These are phyloP conservation scores for Fagopyrum esculentum DNA, from an alignment of 148 eudicot species.

Conservation along the genomic window DNA sequence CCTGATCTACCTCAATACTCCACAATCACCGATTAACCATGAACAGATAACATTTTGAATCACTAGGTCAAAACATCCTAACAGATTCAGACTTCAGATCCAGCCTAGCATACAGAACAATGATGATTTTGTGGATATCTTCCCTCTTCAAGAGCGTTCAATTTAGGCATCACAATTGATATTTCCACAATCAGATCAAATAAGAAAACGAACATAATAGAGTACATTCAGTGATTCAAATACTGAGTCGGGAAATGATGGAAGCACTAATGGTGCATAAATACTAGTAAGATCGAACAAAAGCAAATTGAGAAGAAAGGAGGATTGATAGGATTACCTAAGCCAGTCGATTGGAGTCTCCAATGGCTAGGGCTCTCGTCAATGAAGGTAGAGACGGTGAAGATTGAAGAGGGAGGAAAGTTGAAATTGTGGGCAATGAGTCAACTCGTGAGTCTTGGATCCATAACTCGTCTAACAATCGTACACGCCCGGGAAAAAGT, in stretches of 20 bases:
- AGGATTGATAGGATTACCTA: neutral
- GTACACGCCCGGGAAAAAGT: too few relatives aligned
- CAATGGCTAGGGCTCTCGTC: neutral
- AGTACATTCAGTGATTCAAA: neutral
- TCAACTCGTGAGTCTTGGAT: constrained; percentile 3
- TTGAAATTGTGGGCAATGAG: constrained; percentile 2
- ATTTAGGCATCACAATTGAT: neutral
- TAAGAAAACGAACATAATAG: neutral
- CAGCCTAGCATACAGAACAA: neutral
- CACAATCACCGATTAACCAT: neutral
- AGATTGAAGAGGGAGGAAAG: neutral
- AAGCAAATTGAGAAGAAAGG: neutral
- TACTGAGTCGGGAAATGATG: neutral
- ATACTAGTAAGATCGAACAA: neutral
- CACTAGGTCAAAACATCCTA: neutral
- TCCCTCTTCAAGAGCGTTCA: neutral
- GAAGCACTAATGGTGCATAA: neutral
- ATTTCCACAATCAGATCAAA: constrained; percentile 4
- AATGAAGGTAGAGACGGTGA: neutral
- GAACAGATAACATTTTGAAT: too few relatives aligned
- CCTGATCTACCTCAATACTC: neutral
- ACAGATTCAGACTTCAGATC: neutral
- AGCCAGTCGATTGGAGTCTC: constrained; percentile 7
- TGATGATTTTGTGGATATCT: neutral
- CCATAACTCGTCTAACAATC: neutral